Conservation (phyloP, 2,329 filamentous ascomycete genomes). For the Penicillium italicum region DNA sequence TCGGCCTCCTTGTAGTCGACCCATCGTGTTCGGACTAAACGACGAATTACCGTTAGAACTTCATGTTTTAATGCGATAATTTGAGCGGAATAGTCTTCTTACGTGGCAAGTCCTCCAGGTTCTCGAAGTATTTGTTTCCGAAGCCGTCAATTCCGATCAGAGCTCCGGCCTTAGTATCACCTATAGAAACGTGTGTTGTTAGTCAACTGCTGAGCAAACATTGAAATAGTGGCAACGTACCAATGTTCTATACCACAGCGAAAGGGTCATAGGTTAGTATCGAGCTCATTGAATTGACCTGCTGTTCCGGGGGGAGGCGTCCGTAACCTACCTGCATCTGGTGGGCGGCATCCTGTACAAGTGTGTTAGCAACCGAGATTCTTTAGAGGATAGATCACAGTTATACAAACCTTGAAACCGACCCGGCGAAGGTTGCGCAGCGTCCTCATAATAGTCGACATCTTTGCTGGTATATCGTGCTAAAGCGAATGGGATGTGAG, state of each 20-base stretch:
- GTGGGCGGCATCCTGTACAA: slow-evolving; percentile 73
- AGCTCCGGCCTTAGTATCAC: slow-evolving; percentile 92
- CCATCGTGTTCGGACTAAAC: slow-evolving; percentile 86
- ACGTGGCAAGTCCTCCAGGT: slow-evolving; percentile 89
- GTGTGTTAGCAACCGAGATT: slow-evolving; percentile 36
- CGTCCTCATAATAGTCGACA: slow-evolving; percentile 90
- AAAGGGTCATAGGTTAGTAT: slow-evolving; percentile 22
- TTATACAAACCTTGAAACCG: slow-evolving; percentile 70
- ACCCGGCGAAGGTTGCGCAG: slow-evolving; percentile 81
- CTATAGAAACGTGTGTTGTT: slow-evolving; percentile 47
- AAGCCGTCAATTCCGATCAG: slow-evolving; percentile 81
- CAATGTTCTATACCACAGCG: slow-evolving; percentile 40
- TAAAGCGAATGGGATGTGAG: slow-evolving; percentile 13
- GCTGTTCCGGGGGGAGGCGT: slow-evolving; percentile 9
- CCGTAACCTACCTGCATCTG: slow-evolving; percentile 73
- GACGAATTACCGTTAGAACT: slow-evolving; percentile 15
- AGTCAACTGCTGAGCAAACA: slow-evolving; percentile 15
- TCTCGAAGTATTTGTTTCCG: slow-evolving; percentile 98
- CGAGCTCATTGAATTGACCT: slow-evolving; percentile 6
- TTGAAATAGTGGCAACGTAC: slow-evolving; percentile 27
- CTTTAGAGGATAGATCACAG: slow-evolving; percentile 11
- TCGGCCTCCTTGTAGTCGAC: slow-evolving; percentile 92
- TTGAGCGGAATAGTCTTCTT: slow-evolving; percentile 35
- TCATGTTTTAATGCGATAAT: not conserved
- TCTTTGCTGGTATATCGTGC: slow-evolving; percentile 48